Evolutionary conservation across 768 basidiomycete genomes (phyloP), one percentile per base, ranked within the genome.

Genomic region (Leccinum olivaceopallidum): DNA sequence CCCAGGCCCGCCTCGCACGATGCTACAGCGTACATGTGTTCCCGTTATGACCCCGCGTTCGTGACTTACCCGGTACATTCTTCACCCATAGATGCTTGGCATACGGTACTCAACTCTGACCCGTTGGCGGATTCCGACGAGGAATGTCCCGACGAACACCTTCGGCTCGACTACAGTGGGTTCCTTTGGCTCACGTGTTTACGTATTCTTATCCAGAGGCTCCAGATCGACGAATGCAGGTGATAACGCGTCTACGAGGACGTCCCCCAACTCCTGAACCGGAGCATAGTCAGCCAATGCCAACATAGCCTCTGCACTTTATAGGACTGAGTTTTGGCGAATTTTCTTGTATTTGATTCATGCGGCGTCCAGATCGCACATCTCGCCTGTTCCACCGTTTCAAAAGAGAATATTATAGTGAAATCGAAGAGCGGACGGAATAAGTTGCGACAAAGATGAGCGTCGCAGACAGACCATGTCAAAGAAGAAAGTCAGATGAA

Each of bases 91-190:
- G 90, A 91, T 69, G 86, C 90, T 16, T 92, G 87, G 87, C 84
- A 89, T 66, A 79, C 83, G 16, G 78, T 86, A 59, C 82, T 79
- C 56, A 84, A 81, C 32, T 83, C 84, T 39, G 90, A 92, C 68
- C 86, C 90, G n/a, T 76, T 92, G 30, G 74, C 79, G 54, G 89
- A 91, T 72, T 92, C 90, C 30, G 90, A 91, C 60, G 88, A 89
- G 48, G 88, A 89, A 67, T 74, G 76, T 53, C 80, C 77, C 14
- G 88, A 91, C 66, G 87, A 88, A 65, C 78, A 88, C 64, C 77
- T 82, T 37, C 81, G 85, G 34, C 75, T 82, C 52, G 90, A 91
- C 65, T 90, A 89, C 65, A 73, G 90, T 90, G 61, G n/a, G 62
- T 58, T 70, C 60, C 37, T 59, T 26, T 39, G 10, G 28, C 12